phyloP scores from a whole-genome alignment of 306 rosid species.

The Quercus variabilis region DNA sequence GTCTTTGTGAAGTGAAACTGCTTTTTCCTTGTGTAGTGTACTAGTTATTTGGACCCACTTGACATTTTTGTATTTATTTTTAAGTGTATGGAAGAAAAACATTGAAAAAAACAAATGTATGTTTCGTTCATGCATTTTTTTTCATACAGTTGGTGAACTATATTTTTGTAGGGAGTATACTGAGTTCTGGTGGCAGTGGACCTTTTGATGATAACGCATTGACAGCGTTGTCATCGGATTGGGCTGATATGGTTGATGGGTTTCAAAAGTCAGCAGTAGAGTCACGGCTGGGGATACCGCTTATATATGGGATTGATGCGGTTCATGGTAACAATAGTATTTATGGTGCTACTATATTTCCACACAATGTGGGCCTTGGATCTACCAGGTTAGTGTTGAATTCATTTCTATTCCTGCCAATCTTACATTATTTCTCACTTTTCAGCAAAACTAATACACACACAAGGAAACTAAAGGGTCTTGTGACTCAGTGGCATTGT shows the following conservation, averaged over 20 bases:
- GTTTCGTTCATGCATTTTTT: neutral
- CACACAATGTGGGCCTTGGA: constrained; percentile 85
- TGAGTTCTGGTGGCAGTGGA: constrained; percentile 68
- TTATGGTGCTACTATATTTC: constrained; percentile 80
- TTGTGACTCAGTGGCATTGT: no score
- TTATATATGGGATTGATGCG: constrained; percentile 75
- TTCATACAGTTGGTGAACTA: neutral
- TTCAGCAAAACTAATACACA: no score
- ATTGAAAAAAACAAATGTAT: no score
- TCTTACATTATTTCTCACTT: neutral
- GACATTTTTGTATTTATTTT: no score
- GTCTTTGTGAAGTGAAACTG: no score
- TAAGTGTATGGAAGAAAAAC: no score
- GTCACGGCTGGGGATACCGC: constrained; percentile 71
- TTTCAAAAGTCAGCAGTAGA: constrained; percentile 61
- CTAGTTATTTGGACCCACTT: no score
- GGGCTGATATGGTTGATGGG: constrained; percentile 85
- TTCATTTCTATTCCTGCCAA: neutral
- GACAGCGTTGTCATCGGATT: constrained; percentile 60
- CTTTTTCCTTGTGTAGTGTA: no score
- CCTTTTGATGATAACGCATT: constrained; percentile 52
- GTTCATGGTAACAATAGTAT: constrained; percentile 86
- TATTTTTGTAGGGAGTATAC: constrained; percentile 57
- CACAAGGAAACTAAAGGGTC: no score
- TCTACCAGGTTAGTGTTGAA: constrained; percentile 60